Base-by-base conservation (phyloP, 1,284 basidiomycete genomes). In the Ceratobasidium sp. region DNA sequence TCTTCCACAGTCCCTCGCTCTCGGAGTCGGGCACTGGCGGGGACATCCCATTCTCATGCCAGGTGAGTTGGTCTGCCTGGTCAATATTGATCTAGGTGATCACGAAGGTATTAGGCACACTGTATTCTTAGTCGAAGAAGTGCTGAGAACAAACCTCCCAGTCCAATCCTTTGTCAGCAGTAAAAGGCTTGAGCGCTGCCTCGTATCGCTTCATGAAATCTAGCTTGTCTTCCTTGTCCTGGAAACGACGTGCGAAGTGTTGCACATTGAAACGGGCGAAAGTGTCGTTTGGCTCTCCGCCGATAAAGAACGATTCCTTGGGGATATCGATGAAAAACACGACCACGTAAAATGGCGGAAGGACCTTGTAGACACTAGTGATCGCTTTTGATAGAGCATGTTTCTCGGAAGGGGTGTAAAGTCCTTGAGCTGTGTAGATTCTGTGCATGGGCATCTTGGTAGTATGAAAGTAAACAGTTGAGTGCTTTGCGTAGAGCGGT, bases 371-470 rank as follows among this genome's bases (percentile, higher is more conserved):
- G 6, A 38, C 6, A 38, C 6, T 5, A 11, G 35, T 38, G 26
- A 58, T 58, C 2, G 55, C 55, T 18, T 35, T 38, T 2, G 55
- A 18, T 30, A 58, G 16, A 5, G 3, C 32, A 6, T 18, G 32
- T 41, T 58, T 58, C 26, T 58, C 55, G 9, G 9, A 6, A 30
- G 35, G 16, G 9, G 16, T 16, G 55, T 58, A 58, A 30, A 38
- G 26, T 5, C 55, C 55, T 18, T 28, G 18, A 26, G 35, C 6
- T n/a, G 55, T 58, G 32, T 58, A 58, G 32, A 58, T 58, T 41
- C 55, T 4, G 32, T 58, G 55, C 30, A 58, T 35, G n/a, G 55
- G 55, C 55, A 58, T 58, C n/a, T n/a, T n/a, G n/a, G n/a, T n/a
- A n/a, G n/a, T n/a, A n/a, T n/a, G n/a, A n/a, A n/a, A n/a, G n/a